A percentile compares a stretch with the other conserved stretches of the same genome.
phyloP scores from a whole-genome alignment of 2,329 filamentous ascomycete species.

The Exophiala sp. region DNA sequence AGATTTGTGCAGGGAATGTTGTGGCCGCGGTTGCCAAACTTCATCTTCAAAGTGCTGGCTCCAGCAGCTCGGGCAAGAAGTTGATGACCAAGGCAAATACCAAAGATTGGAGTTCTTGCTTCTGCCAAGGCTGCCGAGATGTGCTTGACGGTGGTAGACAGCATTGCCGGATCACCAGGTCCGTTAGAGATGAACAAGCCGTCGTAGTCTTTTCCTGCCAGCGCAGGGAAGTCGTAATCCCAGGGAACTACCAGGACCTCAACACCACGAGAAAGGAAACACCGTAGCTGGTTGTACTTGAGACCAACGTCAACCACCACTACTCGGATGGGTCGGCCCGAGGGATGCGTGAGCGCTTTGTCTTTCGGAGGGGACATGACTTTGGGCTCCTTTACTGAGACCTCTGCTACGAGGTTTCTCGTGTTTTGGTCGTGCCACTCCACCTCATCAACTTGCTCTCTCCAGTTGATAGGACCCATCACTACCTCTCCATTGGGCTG shows the following conservation, averaged over 20 bases:
- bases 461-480: slow-evolving; percentile 44
- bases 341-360: slow-evolving; percentile 76
- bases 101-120: slow-evolving; percentile 82
- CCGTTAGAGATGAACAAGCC: slow-evolving; percentile 98
- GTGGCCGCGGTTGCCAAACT: slow-evolving; percentile 97
- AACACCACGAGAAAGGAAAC: slow-evolving; percentile 83
- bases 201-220: slow-evolving; percentile 81
- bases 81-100: slow-evolving; percentile 95
- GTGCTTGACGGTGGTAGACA: slow-evolving; percentile 75
- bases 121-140: slow-evolving; percentile 72
- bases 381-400: slow-evolving; percentile 83
- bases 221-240: slow-evolving; percentile 83
- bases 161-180: slow-evolving; percentile 86
- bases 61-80: slow-evolving; percentile 84
- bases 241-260: slow-evolving; percentile 94
- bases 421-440: slow-evolving; percentile 91
- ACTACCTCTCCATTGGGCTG: slow-evolving; percentile 35
- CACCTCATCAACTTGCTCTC: slow-evolving; percentile 67
- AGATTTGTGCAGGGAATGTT: slow-evolving; percentile 98
- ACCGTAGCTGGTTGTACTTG: slow-evolving; percentile 97
- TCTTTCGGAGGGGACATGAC: slow-evolving; percentile 74
- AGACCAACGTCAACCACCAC: slow-evolving; percentile 94
- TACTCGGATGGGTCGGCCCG: slow-evolving; percentile 80
- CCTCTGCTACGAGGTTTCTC: slow-evolving; percentile 67
- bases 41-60: slow-evolving; percentile 89